Evolutionary conservation across 352 stramenopile species (phyloP).

Genomic region (Phytophthora colocasiae): DNA sequence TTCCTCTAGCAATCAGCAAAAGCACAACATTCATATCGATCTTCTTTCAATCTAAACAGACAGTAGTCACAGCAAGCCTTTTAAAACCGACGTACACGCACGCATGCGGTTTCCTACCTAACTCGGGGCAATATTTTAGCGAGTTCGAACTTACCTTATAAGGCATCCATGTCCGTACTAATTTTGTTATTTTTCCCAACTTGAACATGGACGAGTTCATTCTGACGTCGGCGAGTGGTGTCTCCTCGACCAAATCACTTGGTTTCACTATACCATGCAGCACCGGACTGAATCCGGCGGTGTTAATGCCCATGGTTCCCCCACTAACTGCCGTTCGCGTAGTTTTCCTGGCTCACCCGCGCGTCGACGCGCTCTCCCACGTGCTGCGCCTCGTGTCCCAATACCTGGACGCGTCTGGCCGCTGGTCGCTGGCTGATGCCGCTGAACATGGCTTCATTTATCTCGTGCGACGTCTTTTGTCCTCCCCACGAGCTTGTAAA

Average conservation of each 20-base stretch:
- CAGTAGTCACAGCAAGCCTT: too few species aligned
- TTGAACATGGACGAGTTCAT: slow-evolving; percentile 12
- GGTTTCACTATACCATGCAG: not conserved
- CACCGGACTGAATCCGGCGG: not conserved
- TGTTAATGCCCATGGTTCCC: not conserved
- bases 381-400: slow-evolving; percentile 19
- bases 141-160: not conserved
- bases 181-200: slow-evolving; percentile 6
- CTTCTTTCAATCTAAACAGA: too few species aligned
- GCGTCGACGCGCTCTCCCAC: slow-evolving; percentile 25
- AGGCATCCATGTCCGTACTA: not conserved
- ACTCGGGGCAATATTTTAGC: not conserved
- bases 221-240: slow-evolving; percentile 9
- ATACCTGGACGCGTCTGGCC: slow-evolving; percentile 28
- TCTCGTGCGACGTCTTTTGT: slow-evolving; percentile 25
- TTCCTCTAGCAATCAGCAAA: too few species aligned
- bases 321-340: slow-evolving; percentile 15
- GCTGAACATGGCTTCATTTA: slow-evolving; percentile 24
- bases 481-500: not conserved
- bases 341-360: slow-evolving; percentile 16
- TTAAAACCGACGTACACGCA: not conserved
- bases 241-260: slow-evolving; percentile 4
- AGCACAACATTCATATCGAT: too few species aligned
- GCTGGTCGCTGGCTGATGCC: slow-evolving; percentile 27
- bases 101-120: too few species aligned